Conservation (phyloP, 257 asterid species). For the Anisodus acutangulus region DNA sequence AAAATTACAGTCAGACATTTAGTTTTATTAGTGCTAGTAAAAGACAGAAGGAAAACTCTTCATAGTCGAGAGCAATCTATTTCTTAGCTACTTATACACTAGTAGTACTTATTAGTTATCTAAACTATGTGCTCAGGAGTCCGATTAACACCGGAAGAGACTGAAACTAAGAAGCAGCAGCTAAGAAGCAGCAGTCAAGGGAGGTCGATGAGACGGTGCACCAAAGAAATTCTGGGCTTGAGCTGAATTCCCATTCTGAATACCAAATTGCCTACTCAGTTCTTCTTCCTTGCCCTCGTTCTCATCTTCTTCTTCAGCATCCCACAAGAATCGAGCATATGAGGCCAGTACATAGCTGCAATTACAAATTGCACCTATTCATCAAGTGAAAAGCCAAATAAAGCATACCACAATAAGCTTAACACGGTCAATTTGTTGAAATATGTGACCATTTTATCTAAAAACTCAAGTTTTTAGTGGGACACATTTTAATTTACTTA, state of each 20-base stretch:
- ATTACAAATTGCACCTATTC: not conserved
- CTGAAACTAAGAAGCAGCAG: slow-evolving; percentile 52
- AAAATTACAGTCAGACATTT: not conserved
- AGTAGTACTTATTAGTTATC: not conserved
- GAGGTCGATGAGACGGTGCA: slow-evolving; percentile 40
- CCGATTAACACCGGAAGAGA: not conserved
- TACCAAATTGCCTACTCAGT: slow-evolving; percentile 39
- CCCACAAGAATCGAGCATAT: slow-evolving; percentile 91
- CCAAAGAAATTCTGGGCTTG: slow-evolving; percentile 34
- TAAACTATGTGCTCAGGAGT: not conserved
- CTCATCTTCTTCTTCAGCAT: slow-evolving; percentile 60
- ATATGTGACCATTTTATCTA: not conserved
- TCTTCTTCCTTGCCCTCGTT: slow-evolving; percentile 37
- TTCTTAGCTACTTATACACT: not conserved
- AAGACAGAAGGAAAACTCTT: slow-evolving; percentile 13
- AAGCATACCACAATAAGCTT: not conserved
- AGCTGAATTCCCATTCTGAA: slow-evolving; percentile 36
- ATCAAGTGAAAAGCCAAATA: not conserved
- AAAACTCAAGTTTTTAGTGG: not conserved
- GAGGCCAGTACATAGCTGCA: slow-evolving; percentile 80
- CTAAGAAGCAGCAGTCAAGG: slow-evolving; percentile 60
- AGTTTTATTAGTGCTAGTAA: not conserved
- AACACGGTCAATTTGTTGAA: not conserved
- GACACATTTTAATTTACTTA: not conserved
- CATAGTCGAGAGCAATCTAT: slow-evolving; percentile 9